Evolutionary conservation across 371 early-diverging fungal species (phyloP), one percentile per base, ranked within the genome.

Genomic region (Sporodiniella umbellata): DNA sequence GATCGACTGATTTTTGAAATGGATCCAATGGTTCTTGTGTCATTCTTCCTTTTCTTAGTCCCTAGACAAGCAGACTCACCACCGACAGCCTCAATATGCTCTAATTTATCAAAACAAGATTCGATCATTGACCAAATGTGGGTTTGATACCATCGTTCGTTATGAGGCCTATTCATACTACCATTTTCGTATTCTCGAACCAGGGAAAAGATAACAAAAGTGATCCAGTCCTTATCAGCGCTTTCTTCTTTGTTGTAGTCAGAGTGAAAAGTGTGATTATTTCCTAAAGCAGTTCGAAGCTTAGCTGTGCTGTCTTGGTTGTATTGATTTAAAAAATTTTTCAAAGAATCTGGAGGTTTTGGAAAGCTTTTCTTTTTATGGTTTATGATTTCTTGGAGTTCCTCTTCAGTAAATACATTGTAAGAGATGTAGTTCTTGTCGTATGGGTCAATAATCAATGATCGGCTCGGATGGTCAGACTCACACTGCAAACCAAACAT

Each of bases 391-490:
- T 48, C 35, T 35, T 33, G 24, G 15, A 48, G 48, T 38, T 33
- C 48, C 35, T 48, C 33, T 38, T 48, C 18, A 33, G 48, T 48
- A 24, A 33, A 48, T 21, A 48, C 48, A 33, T 38, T 38, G 24
- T 48, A 33, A 12, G 48, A 18, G 25, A 25, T 48, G 33, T 48
- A 48, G 38, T 48, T 48, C 35, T 33, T 33, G n/a, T 48, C 33
- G 11, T 48, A 33, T 23, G 33, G 48, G 19, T 48, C 48, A 48
- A 48, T 38, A 33, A 31, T 48, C 23, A 48, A 48, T 33, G 48
- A 48, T 33, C 42, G 5, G 15, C 42, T 42, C 15, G 42, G 42
- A 21, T 42, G 42, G 22, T 42, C 42, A 42, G 42, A 21, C 42
- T 42, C 19, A 23, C 23, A 21, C 42, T 42, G 42, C 23, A 42